These are phyloP conservation scores for Mortierella claussenii DNA, from an alignment of 192 early-diverging fungal genomes.

Conservation along the genomic window DNA sequence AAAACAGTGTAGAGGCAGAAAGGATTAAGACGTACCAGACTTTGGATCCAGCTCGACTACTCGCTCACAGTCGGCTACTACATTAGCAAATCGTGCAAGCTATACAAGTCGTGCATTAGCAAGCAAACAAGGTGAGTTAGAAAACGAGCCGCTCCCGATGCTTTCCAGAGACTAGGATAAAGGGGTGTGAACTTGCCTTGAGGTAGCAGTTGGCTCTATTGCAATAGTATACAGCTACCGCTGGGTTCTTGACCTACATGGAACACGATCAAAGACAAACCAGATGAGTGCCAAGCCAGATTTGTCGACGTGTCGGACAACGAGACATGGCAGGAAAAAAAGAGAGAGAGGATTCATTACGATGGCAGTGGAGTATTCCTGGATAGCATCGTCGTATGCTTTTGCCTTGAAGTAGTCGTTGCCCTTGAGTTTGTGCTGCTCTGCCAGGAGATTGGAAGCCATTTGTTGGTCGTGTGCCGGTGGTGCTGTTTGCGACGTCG, in stretches of 20 bases:
- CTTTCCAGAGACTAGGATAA: too few relatives aligned
- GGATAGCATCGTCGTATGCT: conserved; percentile 72
- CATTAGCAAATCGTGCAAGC: conserved; percentile 65
- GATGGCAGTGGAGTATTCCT: conserved; percentile 82
- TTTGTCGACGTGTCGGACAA: neutral
- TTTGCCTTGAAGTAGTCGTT: conserved; percentile 69
- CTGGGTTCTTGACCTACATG: conserved; percentile 68
- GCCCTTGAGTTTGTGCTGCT: conserved; percentile 66
- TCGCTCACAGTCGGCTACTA: conserved; percentile 69
- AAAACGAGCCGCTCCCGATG: too few relatives aligned
- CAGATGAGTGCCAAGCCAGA: neutral
- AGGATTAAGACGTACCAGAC: conserved; percentile 61
- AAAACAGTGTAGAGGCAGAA: neutral
- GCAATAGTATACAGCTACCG: conserved; percentile 77
- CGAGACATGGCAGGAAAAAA: conserved; percentile 1
- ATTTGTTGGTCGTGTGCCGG: too few relatives aligned
- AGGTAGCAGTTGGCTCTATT: conserved; percentile 84
- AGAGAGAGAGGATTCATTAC: conserved; percentile 32
- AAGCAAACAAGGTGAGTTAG: neutral
- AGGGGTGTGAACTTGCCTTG: too few relatives aligned
- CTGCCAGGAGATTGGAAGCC: conserved; percentile 48
- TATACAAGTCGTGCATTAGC: conserved; percentile 2
- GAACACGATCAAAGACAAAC: neutral
- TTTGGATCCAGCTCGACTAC: conserved; percentile 75
- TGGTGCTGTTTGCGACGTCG: too few relatives aligned